Conservation (phyloP, 2,329 filamentous ascomycete species). For the Diaporthe sp. region DNA sequence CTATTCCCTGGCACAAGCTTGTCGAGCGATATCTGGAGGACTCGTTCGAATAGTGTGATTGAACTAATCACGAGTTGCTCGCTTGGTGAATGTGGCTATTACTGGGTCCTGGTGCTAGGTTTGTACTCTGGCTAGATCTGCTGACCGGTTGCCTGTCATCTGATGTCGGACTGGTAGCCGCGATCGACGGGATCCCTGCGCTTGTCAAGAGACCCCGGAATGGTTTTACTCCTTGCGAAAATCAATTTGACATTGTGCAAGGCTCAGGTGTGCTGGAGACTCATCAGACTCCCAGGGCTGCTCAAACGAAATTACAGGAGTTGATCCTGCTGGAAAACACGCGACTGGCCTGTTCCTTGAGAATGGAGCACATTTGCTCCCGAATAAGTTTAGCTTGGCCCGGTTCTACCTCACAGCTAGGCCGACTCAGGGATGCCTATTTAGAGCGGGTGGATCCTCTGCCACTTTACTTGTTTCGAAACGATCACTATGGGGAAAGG, state of each 20-base stretch:
- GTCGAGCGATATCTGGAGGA: neutral
- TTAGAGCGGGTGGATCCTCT: conserved; percentile 17
- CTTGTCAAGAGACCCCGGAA: neutral
- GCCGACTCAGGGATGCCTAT: conserved; percentile 16
- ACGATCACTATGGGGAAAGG: conserved; percentile 31
- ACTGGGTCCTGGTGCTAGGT: neutral
- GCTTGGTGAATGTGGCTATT: neutral
- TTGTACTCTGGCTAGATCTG: neutral
- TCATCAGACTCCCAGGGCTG: neutral
- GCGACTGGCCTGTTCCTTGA: conserved; percentile 16
- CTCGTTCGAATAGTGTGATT: neutral
- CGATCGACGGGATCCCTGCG: conserved; percentile 4
- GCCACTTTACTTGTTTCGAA: conserved; percentile 39
- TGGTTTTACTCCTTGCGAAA: neutral
- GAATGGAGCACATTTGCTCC: conserved; percentile 6
- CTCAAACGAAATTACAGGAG: conserved; percentile 1
- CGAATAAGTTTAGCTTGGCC: conserved; percentile 27
- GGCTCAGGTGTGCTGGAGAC: neutral
- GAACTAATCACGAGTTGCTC: neutral
- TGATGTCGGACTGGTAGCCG: neutral
- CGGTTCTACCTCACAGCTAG: conserved; percentile 7
- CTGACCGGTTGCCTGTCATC: neutral
- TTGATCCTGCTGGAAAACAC: conserved; percentile 21
- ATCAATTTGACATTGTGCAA: neutral
- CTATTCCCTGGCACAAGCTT: neutral